Evolutionary conservation across 257 asterid genomes (phyloP).

Genomic region (Ilex asprella): DNA sequence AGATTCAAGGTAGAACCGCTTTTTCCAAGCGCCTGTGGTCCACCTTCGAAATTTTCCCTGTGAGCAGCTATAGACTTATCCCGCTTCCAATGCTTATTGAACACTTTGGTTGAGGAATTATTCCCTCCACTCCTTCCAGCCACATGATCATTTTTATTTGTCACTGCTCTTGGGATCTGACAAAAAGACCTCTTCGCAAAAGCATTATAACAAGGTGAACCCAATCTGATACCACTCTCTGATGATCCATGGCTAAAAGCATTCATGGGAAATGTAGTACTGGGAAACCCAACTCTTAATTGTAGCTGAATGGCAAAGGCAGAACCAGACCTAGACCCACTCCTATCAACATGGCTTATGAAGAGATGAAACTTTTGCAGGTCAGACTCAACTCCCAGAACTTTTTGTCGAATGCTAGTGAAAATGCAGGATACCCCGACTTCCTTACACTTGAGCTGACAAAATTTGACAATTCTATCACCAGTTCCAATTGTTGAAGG

Average conservation of each 20-base stretch:
- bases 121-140: conserved; percentile 15
- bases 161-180: conserved; percentile 32
- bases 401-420: conserved; percentile 18
- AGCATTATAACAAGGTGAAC: conserved; percentile 17
- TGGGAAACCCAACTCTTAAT: conserved; percentile 32
- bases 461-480: conserved; percentile 17
- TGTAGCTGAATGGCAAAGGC: conserved; percentile 24
- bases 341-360: conserved; percentile 16
- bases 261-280: conserved; percentile 25
- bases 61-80: conserved; percentile 30
- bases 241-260: conserved; percentile 24
- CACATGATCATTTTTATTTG: conserved; percentile 16
- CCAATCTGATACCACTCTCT: conserved; percentile 11
- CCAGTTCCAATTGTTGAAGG: conserved; percentile 34
- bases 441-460: conserved; percentile 15
- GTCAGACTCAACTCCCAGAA: conserved; percentile 28
- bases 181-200: conserved; percentile 41
- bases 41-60: conserved; percentile 25
- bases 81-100: conserved; percentile 24
- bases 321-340: conserved; percentile 22
- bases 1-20: conserved; percentile 23
- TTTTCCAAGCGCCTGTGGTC: conserved; percentile 24
- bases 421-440: conserved; percentile 32
- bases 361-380: conserved; percentile 19
- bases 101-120: conserved; percentile 21